Base-by-base conservation (phyloP, 2,329 filamentous ascomycete species). In the Diaporthe helianthi region DNA sequence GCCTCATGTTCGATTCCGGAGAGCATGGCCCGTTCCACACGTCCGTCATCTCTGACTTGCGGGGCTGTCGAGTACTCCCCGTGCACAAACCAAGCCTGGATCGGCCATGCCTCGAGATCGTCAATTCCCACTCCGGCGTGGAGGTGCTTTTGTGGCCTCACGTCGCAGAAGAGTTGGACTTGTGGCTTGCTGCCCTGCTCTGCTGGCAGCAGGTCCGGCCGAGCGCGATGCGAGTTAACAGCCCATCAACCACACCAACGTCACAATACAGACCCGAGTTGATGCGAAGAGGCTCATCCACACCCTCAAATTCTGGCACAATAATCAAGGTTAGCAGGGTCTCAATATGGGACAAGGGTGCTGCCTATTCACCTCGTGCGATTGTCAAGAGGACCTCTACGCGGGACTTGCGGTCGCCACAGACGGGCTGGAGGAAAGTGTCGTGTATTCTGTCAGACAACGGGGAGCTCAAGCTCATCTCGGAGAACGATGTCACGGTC, bases 281-380 rank as follows among this genome's bases (percentile, higher is more conserved):
- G 67, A 82, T 78, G 64, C 81, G 83, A 65, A 81, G 83, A 49
- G 73, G 77, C 5, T 80, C 82, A n/a, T 78, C 78, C 0, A 74
- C 78, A 7, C 69, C 75, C 71, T 80, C 80, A 17, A 76, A 75
- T 24, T 70, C 75, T 26, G 49, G 49, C 41, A 63, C 54, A 67
- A 96, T 98, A 73, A 98, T 98, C 83, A 99, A 98, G 78, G 93
- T 98, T 58, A 96, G 94, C 67, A 94, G 94, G 77, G 88, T 97
- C 77, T 90, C 94, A 76, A 85, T 97, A 55, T 98, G 94, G 95
- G 94, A 98, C 80, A 96, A 92, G 77, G 91, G 90, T 1, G 76
- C 82, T 8, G 84, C 87, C 15, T 79, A 80, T 22, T 85, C 85
- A 46, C 87, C 89, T 7, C 81, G 83, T 53, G 83, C 87, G 22